Base-by-base conservation (phyloP, 345 rosid genomes). In the Brassica napus region DNA sequence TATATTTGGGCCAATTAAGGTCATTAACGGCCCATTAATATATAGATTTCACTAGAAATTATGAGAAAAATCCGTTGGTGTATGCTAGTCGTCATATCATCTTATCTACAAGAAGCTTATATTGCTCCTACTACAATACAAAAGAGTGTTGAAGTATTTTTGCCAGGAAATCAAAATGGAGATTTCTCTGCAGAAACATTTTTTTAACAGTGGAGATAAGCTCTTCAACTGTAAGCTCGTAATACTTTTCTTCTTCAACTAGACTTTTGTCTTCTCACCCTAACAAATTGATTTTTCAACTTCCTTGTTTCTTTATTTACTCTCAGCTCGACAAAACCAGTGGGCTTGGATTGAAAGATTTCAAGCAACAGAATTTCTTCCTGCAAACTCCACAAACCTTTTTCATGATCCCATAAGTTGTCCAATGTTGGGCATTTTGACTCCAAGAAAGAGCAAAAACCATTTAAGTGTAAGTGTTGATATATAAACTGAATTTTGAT, bases 171-270 rank as follows among this genome's bases (percentile, higher is more conserved):
- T 62, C 5, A 52, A 35, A 67, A 79, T 79, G 83, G 83, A 79
- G 71, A 52, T 11, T 62, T 69, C 71, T 39, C 42, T 77, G 31
- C 78, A 68, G 65, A 71, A 74, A 26, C 88, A 68, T 32, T 37
- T 80, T 24, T 68, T 76, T 63, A 78, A 52, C 72, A 65, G 21
- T 12, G 77, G 74, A 69, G 2, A 69, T 62, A 75, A 47, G 37
- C 74, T 49, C 61, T 69, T 81, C 69, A 54, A 65, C 6, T 78
- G 91, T 87, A 90, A 87, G 86, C 78, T 80, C 64, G 44, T 6
- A 37, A 69, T 32, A 24, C 55, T 57, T 44, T 31, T 10, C 37
- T 62, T 62, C 34, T 31, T 55, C 47, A 24, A 8, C 8, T 21
- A 3, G 14, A 6, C 57, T 54, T 70, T 34, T 39, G 63, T 63